Conservation (phyloP, 2,329 filamentous ascomycete genomes). For the Cladosporium cucumerinum region DNA sequence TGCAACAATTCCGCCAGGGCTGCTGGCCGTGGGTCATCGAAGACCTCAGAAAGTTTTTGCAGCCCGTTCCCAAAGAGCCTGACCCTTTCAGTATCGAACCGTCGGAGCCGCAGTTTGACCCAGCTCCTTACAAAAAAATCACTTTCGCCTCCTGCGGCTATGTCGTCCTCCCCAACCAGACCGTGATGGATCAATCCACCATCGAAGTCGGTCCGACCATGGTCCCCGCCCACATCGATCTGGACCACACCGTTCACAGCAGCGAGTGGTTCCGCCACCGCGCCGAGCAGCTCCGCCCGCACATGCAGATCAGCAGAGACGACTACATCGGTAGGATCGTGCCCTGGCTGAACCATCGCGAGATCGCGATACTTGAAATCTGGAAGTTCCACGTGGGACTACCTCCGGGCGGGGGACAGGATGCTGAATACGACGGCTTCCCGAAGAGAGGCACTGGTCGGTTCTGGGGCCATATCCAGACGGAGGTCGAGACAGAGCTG, state of each 20-base stretch:
- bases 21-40: slow-evolving; percentile 53
- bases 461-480: slow-evolving; percentile 28
- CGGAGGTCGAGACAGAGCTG: background rate
- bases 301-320: slow-evolving; percentile 31
- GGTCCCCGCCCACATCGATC: background rate
- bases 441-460: slow-evolving; percentile 42
- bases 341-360: slow-evolving; percentile 28
- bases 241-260: slow-evolving; percentile 15
- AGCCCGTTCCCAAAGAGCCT: slow-evolving; percentile 39
- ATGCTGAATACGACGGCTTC: slow-evolving; percentile 41
- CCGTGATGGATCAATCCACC: slow-evolving; percentile 31
- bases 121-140: slow-evolving; percentile 39
- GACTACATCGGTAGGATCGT: slow-evolving; percentile 22
- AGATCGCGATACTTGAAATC: slow-evolving; percentile 30
- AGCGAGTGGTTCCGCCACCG: slow-evolving; percentile 33
- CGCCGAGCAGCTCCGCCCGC: slow-evolving; percentile 28
- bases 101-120: slow-evolving; percentile 18
- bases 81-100: slow-evolving; percentile 25
- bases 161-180: slow-evolving; percentile 40
- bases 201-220: slow-evolving; percentile 26
- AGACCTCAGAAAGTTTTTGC: slow-evolving; percentile 33
- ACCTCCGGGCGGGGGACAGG: slow-evolving; percentile 34
- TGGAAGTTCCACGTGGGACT: slow-evolving; percentile 35
- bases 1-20: slow-evolving; percentile 34
- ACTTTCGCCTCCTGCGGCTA: slow-evolving; percentile 63